phyloP scores from a whole-genome alignment of 495 filamentous ascomycete genomes.

The Podospora australis region DNA sequence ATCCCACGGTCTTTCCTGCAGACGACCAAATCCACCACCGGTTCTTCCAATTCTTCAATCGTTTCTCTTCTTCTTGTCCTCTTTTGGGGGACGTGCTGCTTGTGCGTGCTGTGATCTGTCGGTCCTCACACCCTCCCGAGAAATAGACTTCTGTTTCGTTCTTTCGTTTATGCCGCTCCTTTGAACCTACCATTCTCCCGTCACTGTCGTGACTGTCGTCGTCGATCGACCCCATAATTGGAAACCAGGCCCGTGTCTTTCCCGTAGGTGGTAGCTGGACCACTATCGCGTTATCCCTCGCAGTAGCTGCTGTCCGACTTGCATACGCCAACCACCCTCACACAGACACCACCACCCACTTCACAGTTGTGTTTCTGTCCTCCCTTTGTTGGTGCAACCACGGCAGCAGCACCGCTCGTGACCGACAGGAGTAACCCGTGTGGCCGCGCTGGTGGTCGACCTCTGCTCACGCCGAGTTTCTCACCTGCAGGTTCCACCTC shows the following conservation, averaged over 20 bases:
- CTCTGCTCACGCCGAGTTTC: too few relatives aligned
- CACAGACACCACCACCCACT: conserved; percentile 6
- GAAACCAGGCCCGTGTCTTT: too few relatives aligned
- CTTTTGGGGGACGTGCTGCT: neutral
- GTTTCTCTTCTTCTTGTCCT: conserved; percentile 9
- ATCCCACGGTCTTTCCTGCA: conserved; percentile 15
- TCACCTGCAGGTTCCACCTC: conserved; percentile 8
- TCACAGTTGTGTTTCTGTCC: neutral
- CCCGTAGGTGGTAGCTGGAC: too few relatives aligned
- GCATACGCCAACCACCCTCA: conserved; percentile 15
- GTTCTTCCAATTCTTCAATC: conserved; percentile 11
- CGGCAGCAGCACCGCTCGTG: neutral
- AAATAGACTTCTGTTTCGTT: conserved; percentile 5
- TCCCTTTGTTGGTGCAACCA: neutral
- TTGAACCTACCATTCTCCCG: too few relatives aligned
- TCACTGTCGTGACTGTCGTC: too few relatives aligned
- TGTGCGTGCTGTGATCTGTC: neutral
- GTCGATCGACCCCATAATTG: too few relatives aligned
- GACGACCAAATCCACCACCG: conserved; percentile 13
- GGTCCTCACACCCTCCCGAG: neutral
- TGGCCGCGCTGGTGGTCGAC: conserved; percentile 2
- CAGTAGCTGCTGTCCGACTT: conserved; percentile 9
- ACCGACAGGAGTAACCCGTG: conserved; percentile 18
- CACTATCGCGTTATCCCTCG: neutral
- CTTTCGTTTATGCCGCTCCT: conserved; percentile 1